Evolutionary conservation across 495 filamentous ascomycete species (phyloP), one percentile per base, ranked within the genome.

Genomic region (Ramalina intermedia): DNA sequence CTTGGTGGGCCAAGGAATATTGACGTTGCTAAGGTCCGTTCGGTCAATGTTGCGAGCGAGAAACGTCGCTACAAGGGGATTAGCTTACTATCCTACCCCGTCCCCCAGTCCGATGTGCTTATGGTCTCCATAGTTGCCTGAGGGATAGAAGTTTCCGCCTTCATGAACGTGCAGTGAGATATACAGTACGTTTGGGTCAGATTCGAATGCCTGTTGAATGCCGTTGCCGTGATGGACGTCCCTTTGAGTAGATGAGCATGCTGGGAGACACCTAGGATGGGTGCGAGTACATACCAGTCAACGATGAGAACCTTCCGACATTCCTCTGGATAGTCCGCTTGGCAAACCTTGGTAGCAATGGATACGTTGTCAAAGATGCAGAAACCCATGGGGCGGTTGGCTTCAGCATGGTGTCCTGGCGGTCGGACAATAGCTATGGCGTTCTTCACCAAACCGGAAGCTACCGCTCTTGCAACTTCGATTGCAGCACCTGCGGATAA

Each of bases 311-410:
- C 73, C 63, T 93, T 96, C 35, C 87, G 80, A 60, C 87, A 94
- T 0, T 65, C 65, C 0, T 91, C 79, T 3, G 83, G 83, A 51
- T 81, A 85, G 37, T 82, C 76, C 24, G 66, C 62, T 60, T 89
- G 87, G 54, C 87, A 93, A 41, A 89, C 83, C 46, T 77, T 80
- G 8, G 88, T 81, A 1, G 88, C 88, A 46, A 99, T 82, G 26
- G 82, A 83, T 11, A 96, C 93, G 65, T 99, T 99, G 65, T 99
- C 94, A 62, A 95, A 96, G 14, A 96, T 67, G 63, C 91, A 98
- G 60, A 98, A 98, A 0, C 91, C 91, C 78, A 91, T 87, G 6
- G 91, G 72, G 13, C 75, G 68, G 55, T 90, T 73, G 43, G 73
- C 75, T 59, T 96, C 93, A 1, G 91, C 93, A 65, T 98, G 91